Conservation (phyloP, 495 filamentous ascomycete genomes). For the Neohortaea acidophila region DNA sequence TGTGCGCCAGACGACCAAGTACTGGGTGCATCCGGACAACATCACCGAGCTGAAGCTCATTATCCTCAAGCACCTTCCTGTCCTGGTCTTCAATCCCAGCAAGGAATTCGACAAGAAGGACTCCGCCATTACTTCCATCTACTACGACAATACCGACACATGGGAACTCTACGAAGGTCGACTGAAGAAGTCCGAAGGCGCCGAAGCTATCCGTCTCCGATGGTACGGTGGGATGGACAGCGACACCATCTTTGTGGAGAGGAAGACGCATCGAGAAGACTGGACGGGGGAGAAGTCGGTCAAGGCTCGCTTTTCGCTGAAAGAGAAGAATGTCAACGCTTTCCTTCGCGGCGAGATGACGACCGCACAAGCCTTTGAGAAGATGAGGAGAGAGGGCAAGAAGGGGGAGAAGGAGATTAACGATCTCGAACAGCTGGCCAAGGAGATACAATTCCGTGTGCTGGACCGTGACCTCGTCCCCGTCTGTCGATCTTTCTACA, state of each 20-base stretch:
- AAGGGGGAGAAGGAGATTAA: constrained; percentile 80
- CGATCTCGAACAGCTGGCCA: constrained; percentile 74
- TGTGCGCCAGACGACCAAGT: constrained; percentile 93
- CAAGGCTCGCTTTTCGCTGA: constrained; percentile 85
- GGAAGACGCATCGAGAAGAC: constrained; percentile 96
- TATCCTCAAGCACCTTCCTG: constrained; percentile 91
- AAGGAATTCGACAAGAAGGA: constrained; percentile 90
- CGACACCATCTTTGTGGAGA: constrained; percentile 90
- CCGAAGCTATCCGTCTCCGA: constrained; percentile 86
- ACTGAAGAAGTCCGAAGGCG: constrained; percentile 92
- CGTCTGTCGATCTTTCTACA: constrained; percentile 87
- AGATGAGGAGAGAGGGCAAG: constrained; percentile 80
- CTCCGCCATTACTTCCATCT: constrained; percentile 92
- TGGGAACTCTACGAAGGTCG: constrained; percentile 91
- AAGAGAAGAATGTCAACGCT: constrained; percentile 93
- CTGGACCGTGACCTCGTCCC: constrained; percentile 70
- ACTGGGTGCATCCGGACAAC: constrained; percentile 98
- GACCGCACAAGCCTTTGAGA: constrained; percentile 76
- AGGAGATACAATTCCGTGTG: constrained; percentile 84
- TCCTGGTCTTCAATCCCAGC: constrained; percentile 90
- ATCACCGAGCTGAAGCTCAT: constrained; percentile 97
- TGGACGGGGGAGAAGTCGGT: constrained; percentile 99
- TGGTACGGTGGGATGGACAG: constrained; percentile 97
- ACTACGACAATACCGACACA: constrained; percentile 85
- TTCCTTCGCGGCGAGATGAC: constrained; percentile 70